Conservation (phyloP, 495 filamentous ascomycete genomes). For the Parachaetomium inaequale region DNA sequence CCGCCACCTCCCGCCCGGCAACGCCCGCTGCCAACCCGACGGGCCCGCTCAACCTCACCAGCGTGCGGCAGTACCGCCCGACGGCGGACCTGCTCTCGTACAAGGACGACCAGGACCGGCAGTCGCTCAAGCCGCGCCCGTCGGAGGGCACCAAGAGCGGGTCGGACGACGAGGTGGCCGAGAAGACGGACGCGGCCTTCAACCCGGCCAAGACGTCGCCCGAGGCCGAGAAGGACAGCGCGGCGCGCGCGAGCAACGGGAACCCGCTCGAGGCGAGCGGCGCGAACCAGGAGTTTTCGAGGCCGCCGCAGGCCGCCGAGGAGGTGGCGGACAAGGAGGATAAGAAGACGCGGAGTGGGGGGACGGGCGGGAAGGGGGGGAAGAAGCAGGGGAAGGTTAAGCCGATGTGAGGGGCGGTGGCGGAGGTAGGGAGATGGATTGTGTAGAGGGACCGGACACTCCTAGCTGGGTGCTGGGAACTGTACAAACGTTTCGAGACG, state of each 20-base stretch:
- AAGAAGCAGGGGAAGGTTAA: constrained; percentile 24
- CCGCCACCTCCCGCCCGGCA: too few relatives aligned
- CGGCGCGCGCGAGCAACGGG: constrained; percentile 28
- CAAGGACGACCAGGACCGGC: constrained; percentile 43
- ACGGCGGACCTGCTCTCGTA: constrained; percentile 23
- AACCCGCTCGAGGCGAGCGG: constrained; percentile 41
- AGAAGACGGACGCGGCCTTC: constrained; percentile 40
- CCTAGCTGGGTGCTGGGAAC: neutral
- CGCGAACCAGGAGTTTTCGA: constrained; percentile 35
- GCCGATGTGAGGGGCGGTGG: constrained; percentile 2
- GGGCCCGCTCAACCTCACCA: neutral
- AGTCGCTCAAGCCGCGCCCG: constrained; percentile 38
- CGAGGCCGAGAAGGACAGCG: constrained; percentile 29
- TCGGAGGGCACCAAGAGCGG: constrained; percentile 39
- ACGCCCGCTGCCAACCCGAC: too few relatives aligned
- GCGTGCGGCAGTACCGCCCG: constrained; percentile 27
- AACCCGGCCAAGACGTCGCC: constrained; percentile 41
- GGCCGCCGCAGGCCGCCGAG: constrained; percentile 17
- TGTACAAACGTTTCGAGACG: neutral
- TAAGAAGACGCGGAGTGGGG: constrained; percentile 19
- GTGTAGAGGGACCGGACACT: neutral
- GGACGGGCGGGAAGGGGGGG: constrained; percentile 29
- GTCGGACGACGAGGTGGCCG: constrained; percentile 36
- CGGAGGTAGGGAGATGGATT: neutral
- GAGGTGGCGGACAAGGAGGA: constrained; percentile 18